phyloP scores from a whole-genome alignment of 1,284 basidiomycete species.

The Melampsora americana region DNA sequence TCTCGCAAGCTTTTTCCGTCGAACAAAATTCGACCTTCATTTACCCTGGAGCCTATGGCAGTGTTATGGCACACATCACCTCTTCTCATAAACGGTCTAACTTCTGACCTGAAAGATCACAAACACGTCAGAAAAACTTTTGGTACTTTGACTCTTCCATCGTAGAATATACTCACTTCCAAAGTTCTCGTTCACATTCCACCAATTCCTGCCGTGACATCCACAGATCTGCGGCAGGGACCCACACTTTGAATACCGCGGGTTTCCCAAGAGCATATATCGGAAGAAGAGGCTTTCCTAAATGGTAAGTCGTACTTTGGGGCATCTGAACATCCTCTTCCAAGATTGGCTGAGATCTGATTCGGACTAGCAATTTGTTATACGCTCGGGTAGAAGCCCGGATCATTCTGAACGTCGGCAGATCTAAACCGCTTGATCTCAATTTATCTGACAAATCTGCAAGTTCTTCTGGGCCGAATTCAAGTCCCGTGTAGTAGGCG shows the following conservation, averaged over 20 bases:
- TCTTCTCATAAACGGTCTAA: slow-evolving; percentile 51
- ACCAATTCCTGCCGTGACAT: slow-evolving; percentile 51
- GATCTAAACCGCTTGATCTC: slow-evolving; percentile 50
- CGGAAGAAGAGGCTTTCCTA: slow-evolving; percentile 22
- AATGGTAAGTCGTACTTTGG: not conserved
- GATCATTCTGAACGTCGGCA: slow-evolving; percentile 51
- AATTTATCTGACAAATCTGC: slow-evolving; percentile 39
- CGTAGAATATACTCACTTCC: slow-evolving; percentile 37
- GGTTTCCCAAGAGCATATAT: slow-evolving; percentile 53
- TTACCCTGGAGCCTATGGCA: slow-evolving; percentile 52
- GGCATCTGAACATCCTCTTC: slow-evolving; percentile 28
- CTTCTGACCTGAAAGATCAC: slow-evolving; percentile 47
- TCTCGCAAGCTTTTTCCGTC: slow-evolving; percentile 54
- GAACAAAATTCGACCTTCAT: slow-evolving; percentile 52
- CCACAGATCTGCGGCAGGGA: slow-evolving; percentile 48
- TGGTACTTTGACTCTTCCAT: not conserved
- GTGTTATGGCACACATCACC: slow-evolving; percentile 56
- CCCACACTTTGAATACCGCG: slow-evolving; percentile 55
- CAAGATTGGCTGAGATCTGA: slow-evolving; percentile 51
- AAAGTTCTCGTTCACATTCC: slow-evolving; percentile 51
- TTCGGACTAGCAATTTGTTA: slow-evolving; percentile 53
- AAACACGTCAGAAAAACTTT: not conserved
- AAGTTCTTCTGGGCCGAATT: slow-evolving; percentile 36
- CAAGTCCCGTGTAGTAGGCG: slow-evolving; percentile 36
- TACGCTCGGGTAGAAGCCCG: slow-evolving; percentile 54